Base-by-base conservation (phyloP, 768 basidiomycete species). In the Rhodotorula graminis region DNA sequence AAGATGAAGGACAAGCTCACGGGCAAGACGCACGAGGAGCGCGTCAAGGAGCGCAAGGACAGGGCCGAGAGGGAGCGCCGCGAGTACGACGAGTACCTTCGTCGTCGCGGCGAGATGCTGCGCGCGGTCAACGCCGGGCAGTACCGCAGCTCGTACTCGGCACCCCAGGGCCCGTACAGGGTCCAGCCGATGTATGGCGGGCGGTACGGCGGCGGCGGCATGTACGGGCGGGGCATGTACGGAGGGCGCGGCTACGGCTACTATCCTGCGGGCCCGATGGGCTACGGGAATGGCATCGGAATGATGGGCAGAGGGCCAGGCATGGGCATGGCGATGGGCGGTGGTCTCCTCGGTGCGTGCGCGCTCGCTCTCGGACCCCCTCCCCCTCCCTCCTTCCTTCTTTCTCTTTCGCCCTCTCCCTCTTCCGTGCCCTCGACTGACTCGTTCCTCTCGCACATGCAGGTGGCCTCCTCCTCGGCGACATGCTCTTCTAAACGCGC, bases 1-100 rank as follows among this genome's bases (percentile, higher is more conserved):
- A 78, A 76, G 66, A 33, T 79, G 42, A 77, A 77, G 25, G 77
- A 76, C 59, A 75, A 72, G 52, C 40, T 76, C 31, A 76, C 73
- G 14, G 76, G 76, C 0, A 65, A 65, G 61, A 73, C 72, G 37
- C 77, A 74, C 61, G 77, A 68, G 23, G 23, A 72, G 58, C 59
- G 72, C 3, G 62, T 73, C 15, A 42, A 50, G 23, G 61, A 73
- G 59, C 53, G 76, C 7, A 60, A 70, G 52, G 40, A 42, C 37
- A 67, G 70, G 21, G 64, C 73, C n/a, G 68, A 69, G 11, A 68
- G 72, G 71, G 68, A 71, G n/a, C 11, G 58, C 37, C 68, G 67
- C 19, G 27, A 53, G n/a, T 65, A 71, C 66, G 52, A 70, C 23
- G 44, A 19, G 18, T 76, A 73, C 67, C 67, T 73, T 37, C 61